Evolutionary conservation across 331 rosid genomes (phyloP).

Genomic region (Prunus yedoensis): DNA sequence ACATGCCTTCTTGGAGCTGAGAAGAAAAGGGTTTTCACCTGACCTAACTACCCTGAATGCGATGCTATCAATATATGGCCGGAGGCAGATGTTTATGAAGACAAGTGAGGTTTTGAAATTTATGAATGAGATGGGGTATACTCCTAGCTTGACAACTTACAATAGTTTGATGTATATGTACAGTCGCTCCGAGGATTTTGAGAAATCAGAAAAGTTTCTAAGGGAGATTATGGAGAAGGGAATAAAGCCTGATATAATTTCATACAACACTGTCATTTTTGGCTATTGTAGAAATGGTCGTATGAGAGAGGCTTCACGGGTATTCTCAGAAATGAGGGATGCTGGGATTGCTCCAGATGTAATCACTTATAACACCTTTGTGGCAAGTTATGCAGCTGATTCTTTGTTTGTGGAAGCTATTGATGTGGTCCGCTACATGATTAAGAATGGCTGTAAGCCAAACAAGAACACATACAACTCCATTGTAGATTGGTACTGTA

Average conservation of each 20-base stretch:
- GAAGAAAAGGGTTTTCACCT: slow-evolving; percentile 54
- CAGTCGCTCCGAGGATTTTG: slow-evolving; percentile 66
- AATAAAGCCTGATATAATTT: slow-evolving; percentile 66
- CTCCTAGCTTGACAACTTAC: slow-evolving; percentile 82
- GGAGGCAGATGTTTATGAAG: slow-evolving; percentile 69
- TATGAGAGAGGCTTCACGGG: slow-evolving; percentile 72
- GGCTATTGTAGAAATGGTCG: slow-evolving; percentile 74
- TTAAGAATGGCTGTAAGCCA: slow-evolving; percentile 77
- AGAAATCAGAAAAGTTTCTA: slow-evolving; percentile 60
- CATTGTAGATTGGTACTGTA: slow-evolving; percentile 73
- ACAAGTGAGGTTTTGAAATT: slow-evolving; percentile 63
- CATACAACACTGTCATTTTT: slow-evolving; percentile 68
- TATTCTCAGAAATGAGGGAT: slow-evolving; percentile 69
- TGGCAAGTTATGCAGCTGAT: slow-evolving; percentile 68
- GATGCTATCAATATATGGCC: slow-evolving; percentile 80
- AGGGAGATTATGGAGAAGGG: slow-evolving; percentile 63
- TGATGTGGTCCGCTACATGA: slow-evolving; percentile 72
- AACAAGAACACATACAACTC: slow-evolving; percentile 73
- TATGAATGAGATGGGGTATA: slow-evolving; percentile 63
- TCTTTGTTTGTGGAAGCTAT: slow-evolving; percentile 71
- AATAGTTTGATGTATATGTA: slow-evolving; percentile 83
- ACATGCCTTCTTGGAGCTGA: slow-evolving; percentile 62
- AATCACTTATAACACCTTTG: slow-evolving; percentile 73
- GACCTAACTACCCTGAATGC: slow-evolving; percentile 73
- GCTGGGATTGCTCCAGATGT: slow-evolving; percentile 66